These are phyloP conservation scores for Coffea canephora DNA, from an alignment of 257 asterid genomes.

Conservation along the genomic window DNA sequence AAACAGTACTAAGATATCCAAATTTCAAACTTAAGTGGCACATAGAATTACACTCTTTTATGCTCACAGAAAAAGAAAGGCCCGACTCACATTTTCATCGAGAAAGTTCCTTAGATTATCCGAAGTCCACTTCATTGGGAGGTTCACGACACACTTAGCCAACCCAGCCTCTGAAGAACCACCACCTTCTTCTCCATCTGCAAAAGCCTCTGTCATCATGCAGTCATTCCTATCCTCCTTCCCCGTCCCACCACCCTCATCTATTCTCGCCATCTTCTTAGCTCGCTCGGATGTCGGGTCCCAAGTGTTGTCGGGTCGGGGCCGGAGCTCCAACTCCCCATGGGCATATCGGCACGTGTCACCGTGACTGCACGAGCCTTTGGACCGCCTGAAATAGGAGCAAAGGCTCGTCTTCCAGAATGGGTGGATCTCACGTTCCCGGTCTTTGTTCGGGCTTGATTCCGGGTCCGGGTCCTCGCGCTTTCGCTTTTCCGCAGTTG, in stretches of 20 bases:
- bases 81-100: constrained; percentile 43
- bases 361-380: constrained; percentile 71
- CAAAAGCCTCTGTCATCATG: constrained; percentile 88
- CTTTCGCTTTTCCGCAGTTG: constrained; percentile 60
- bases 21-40: not conserved
- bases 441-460: constrained; percentile 17
- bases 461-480: constrained; percentile 32
- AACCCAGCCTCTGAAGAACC: constrained; percentile 34
- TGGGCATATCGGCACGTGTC: constrained; percentile 85
- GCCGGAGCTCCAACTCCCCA: constrained; percentile 79
- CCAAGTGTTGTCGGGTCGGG: constrained; percentile 79
- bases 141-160: constrained; percentile 71
- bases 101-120: constrained; percentile 70
- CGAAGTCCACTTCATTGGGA: constrained; percentile 86
- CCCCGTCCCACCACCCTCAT: constrained; percentile 18
- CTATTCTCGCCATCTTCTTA: constrained; percentile 58
- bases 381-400: constrained; percentile 69
- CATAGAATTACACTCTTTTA: not conserved
- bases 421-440: constrained; percentile 43
- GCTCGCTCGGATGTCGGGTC: constrained; percentile 94
- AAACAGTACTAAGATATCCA: not conserved
- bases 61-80: not conserved
- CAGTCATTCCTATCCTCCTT: constrained; percentile 33
- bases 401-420: constrained; percentile 86
- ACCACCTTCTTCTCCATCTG: constrained; percentile 39